Base-by-base conservation (phyloP, 2,329 filamentous ascomycete genomes). In the Xylaria digitata region DNA sequence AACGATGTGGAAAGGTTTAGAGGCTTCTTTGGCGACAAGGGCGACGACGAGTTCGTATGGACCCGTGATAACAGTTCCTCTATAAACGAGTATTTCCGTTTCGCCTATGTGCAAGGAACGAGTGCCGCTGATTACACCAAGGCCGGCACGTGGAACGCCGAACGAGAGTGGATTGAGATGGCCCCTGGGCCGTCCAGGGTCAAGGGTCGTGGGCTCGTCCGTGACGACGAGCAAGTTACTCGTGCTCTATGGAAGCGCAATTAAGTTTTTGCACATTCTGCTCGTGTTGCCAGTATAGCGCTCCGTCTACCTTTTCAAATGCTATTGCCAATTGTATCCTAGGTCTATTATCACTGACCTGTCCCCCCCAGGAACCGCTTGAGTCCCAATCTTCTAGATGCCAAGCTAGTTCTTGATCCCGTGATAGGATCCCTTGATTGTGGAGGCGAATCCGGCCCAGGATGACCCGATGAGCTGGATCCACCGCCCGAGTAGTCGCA, bases 1-100 rank as follows among this genome's bases (percentile, higher is more conserved):
- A 96, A 96, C 74, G 93, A 96, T 72, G 93, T 96, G 0, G 93
- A 96, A 79, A 83, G 92, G 21, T 94, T 90, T 77, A 82, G 90
- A n/a, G 86, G 86, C 6, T 95, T 90, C 77, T 90, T 91, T 68
- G 85, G 85, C 52, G 85, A 89, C 55, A 83, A 81, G 46, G 82
- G 83, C 45, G 79, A 80, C 32, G 74, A 81, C 21, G 75, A 78
- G 15, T 91, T 91, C 70, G 84, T 85, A 0, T 93, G 90, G 89
- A 80, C 79, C 0, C 82, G 88, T 66, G 82, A 85, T 42, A 77
- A 74, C 23, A 79, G 71, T 6, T 66, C 82, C 5, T 49, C 52
- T 9, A 46, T 65, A 58, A 87, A 89, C 45, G 90, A 94, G 78
- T 95, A 93, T 74, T 94, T 95, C 75, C 82, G 92, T 6, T 95